Evolutionary conservation across 768 basidiomycete genomes (phyloP).

Genomic region (Agaricus sinodeliciosus): DNA sequence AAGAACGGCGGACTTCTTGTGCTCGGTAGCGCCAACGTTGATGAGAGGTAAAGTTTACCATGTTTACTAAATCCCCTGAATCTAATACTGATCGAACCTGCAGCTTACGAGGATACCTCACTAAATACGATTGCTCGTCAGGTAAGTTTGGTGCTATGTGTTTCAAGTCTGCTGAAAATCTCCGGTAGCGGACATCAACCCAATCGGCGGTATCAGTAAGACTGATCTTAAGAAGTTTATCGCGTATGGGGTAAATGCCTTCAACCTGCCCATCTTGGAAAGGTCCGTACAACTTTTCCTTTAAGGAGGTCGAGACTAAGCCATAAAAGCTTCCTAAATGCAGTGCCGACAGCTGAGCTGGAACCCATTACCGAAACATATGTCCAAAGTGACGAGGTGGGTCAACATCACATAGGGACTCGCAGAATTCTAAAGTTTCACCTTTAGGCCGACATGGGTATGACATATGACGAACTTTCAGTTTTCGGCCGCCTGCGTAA

Average conservation of each 20-base stretch:
- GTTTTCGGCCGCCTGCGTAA: conserved; percentile 91
- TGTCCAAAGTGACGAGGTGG: conserved; percentile 91
- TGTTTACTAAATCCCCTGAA: not conserved
- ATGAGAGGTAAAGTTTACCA: conserved; percentile 68
- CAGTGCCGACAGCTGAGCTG: conserved; percentile 91
- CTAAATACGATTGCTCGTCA: conserved; percentile 96
- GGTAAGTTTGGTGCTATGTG: conserved; percentile 33
- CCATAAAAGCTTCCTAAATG: conserved; percentile 71
- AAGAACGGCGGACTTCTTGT: conserved; percentile 83
- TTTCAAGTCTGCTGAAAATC: not conserved
- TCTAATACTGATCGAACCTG: not conserved
- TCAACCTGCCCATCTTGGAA: conserved; percentile 78
- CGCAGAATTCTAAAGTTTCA: conserved; percentile 3
- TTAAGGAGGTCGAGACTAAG: conserved; percentile 1
- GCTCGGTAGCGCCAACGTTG: conserved; percentile 96
- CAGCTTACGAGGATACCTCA: conserved; percentile 92
- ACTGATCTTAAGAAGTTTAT: conserved; percentile 97
- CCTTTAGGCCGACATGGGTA: conserved; percentile 92
- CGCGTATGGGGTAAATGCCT: conserved; percentile 68
- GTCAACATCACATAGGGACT: conserved; percentile 8
- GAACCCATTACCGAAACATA: conserved; percentile 94
- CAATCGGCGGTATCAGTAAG: conserved; percentile 97
- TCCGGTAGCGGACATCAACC: conserved; percentile 85
- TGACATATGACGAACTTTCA: conserved; percentile 97
- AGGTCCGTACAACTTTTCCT: conserved; percentile 41